Conservation (phyloP, 2,329 filamentous ascomycete genomes). For the Fonsecaea nubica region DNA sequence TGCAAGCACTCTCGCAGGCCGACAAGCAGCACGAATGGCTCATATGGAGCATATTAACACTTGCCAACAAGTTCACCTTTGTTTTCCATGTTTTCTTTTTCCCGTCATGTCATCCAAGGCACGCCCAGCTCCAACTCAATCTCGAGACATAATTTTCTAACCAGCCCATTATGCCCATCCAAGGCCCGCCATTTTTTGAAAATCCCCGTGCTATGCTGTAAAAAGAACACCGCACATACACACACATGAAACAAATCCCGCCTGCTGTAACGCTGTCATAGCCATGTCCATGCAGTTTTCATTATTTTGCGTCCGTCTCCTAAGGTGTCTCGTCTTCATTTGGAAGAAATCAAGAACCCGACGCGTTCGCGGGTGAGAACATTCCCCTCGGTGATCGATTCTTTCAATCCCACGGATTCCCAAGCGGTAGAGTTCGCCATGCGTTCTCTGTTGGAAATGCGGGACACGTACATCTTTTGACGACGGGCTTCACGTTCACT, state of each 20-base stretch:
- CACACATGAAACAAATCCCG: conserved; percentile 20
- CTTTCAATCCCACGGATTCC: conserved; percentile 36
- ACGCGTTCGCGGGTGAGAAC: conserved; percentile 34
- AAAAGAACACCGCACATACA: conserved; percentile 13
- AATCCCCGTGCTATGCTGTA: conserved; percentile 15
- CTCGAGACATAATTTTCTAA: conserved; percentile 14
- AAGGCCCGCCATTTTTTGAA: conserved; percentile 8
- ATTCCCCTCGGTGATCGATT: conserved; percentile 29
- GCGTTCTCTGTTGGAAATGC: conserved; percentile 34
- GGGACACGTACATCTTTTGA: conserved; percentile 27
- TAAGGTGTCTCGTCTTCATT: conserved; percentile 9
- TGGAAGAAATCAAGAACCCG: conserved; percentile 34
- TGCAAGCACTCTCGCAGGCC: background rate
- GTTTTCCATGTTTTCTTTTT: background rate
- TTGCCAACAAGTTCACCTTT: background rate
- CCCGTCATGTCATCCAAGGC: conserved; percentile 11
- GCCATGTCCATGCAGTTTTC: conserved; percentile 15
- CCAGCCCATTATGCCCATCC: conserved; percentile 13
- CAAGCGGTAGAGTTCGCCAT: conserved; percentile 34
- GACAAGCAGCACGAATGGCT: background rate
- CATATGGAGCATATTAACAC: background rate
- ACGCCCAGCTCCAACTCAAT: conserved; percentile 5
- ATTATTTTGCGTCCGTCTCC: conserved; percentile 1
- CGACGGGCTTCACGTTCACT: conserved; percentile 36
- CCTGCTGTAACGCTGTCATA: conserved; percentile 24